phyloP scores from a whole-genome alignment of 1,284 basidiomycete genomes.

The Ceratobasidium sp. region DNA sequence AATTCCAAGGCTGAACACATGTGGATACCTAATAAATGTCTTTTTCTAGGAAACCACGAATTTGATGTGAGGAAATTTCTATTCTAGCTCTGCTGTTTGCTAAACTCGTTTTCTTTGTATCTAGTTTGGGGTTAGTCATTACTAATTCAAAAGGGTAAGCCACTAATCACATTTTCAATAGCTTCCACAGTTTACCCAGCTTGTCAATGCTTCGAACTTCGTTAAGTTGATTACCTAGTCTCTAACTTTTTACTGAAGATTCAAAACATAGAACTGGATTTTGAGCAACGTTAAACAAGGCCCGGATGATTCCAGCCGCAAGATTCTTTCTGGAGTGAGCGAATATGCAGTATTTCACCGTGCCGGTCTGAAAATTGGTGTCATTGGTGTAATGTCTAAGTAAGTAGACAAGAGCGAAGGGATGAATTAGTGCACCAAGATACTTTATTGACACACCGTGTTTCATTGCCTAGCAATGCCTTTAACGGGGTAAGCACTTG shows the following conservation, averaged over 20 bases:
- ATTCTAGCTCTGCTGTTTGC: background rate
- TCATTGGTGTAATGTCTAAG: slow-evolving; percentile 89
- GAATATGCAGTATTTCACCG: slow-evolving; percentile 76
- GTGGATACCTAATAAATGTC: background rate
- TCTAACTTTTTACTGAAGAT: no score
- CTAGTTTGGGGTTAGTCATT: slow-evolving; percentile 44
- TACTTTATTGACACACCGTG: no score
- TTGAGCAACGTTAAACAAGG: slow-evolving; percentile 81
- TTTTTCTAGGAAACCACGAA: slow-evolving; percentile 79
- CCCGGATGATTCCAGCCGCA: slow-evolving; percentile 70
- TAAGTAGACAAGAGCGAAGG: no score
- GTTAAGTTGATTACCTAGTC: slow-evolving; percentile 59
- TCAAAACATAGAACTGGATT: no score
- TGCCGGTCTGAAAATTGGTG: slow-evolving; percentile 76
- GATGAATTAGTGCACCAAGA: no score
- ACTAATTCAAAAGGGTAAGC: background rate
- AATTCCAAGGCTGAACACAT: slow-evolving; percentile 47
- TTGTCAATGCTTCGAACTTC: slow-evolving; percentile 78
- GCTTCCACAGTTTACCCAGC: slow-evolving; percentile 81
- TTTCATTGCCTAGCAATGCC: no score
- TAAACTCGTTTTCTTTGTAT: background rate
- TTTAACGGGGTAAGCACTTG: slow-evolving; percentile 71
- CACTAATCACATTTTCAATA: slow-evolving; percentile 53
- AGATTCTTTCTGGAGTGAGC: slow-evolving; percentile 68
- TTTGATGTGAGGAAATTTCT: slow-evolving; percentile 80